Conservation (phyloP, 805 yeast species). For the Ogataea dorogensis region DNA sequence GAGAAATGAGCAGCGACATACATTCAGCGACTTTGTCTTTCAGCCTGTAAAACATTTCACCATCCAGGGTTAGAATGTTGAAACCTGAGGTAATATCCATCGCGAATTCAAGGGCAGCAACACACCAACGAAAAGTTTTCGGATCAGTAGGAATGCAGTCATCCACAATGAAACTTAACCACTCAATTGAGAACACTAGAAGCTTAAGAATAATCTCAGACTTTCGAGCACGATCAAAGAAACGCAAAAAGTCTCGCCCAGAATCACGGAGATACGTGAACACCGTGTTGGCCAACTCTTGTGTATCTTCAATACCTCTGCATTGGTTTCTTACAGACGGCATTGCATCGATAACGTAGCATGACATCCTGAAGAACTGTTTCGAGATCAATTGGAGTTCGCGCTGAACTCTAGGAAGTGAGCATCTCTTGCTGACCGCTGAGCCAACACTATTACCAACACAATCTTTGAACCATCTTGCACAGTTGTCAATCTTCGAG, state of each 20-base stretch:
- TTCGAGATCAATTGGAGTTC: conserved; percentile 67
- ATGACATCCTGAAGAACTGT: conserved; percentile 64
- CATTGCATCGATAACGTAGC: conserved; percentile 61
- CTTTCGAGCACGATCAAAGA: conserved; percentile 62
- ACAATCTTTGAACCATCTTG: conserved; percentile 54
- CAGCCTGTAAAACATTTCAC: conserved; percentile 69
- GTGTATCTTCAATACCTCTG: conserved; percentile 58
- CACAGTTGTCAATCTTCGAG: conserved; percentile 51
- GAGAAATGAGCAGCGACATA: conserved; percentile 89
- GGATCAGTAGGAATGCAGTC: conserved; percentile 92
- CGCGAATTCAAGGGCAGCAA: conserved; percentile 90
- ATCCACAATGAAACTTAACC: conserved; percentile 92
- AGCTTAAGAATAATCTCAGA: conserved; percentile 68
- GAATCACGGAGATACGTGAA: conserved; percentile 80
- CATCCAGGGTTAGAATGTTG: conserved; percentile 76
- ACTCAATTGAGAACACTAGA: conserved; percentile 74
- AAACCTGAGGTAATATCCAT: conserved; percentile 92
- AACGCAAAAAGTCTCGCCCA: conserved; percentile 67
- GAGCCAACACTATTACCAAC: conserved; percentile 53
- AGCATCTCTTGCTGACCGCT: conserved; percentile 64
- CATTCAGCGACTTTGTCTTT: conserved; percentile 89
- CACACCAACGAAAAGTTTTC: conserved; percentile 94
- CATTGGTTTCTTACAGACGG: conserved; percentile 53
- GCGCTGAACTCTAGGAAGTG: conserved; percentile 67
- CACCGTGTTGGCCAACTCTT: conserved; percentile 71